Conservation (phyloP, 192 early-diverging fungal genomes). For the Coemansia sp. region DNA sequence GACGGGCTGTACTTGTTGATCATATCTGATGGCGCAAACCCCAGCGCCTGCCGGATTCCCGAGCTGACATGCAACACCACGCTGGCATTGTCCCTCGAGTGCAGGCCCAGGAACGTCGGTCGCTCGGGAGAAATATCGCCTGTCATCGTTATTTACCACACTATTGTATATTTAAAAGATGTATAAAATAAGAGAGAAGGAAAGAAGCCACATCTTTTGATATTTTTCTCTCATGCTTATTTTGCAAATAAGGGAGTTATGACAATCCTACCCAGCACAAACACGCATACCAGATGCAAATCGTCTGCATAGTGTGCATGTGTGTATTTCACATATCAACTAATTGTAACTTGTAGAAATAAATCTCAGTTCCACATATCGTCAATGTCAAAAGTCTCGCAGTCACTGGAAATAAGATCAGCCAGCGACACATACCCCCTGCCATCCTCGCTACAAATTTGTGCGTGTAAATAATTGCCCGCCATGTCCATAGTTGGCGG, state of each 20-base stretch:
- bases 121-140: not conserved
- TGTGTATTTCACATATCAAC: not conserved
- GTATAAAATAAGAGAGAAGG: not conserved
- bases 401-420: not conserved
- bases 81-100: not conserved
- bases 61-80: not conserved
- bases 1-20: not conserved
- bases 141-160: not conserved
- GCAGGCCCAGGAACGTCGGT: not conserved
- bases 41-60: not conserved
- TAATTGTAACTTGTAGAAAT: too few relatives aligned
- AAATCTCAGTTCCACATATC: not conserved
- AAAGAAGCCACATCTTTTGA: not conserved
- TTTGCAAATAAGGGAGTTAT: not conserved
- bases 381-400: not conserved
- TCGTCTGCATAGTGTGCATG: not conserved
- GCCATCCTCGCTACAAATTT: not conserved
- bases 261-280: not conserved
- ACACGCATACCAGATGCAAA: not conserved
- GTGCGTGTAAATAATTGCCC: not conserved
- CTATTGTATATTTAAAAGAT: not conserved
- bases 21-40: not conserved
- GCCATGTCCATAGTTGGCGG: not conserved
- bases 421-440: not conserved
- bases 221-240: too few relatives aligned